A percentile compares a stretch with the other conserved stretches of the same genome.
These are phyloP conservation scores for Macadamia tetraphylla DNA, from an alignment of 164 flowering plant species.

Conservation along the genomic window DNA sequence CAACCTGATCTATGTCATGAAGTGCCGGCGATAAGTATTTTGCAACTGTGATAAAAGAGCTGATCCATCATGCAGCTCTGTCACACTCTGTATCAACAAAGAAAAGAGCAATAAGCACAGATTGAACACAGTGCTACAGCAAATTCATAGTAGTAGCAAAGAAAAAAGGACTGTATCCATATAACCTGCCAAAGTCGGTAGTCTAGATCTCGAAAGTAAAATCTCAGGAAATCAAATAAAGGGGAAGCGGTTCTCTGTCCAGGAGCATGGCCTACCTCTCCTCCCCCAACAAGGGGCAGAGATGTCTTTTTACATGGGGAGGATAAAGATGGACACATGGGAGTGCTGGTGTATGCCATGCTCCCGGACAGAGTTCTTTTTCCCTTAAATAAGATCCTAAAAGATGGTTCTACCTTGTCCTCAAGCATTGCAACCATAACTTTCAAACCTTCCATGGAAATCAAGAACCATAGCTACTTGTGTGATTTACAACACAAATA, in stretches of 20 bases:
- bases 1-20: conserved; percentile 92
- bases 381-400: not conserved
- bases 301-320: too few species aligned
- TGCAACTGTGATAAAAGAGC: conserved; percentile 88
- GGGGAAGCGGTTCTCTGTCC: too few species aligned
- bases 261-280: too few species aligned
- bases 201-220: not conserved
- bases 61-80: conserved; percentile 91
- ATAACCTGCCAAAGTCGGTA: not conserved
- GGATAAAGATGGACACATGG: too few species aligned
- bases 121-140: not conserved
- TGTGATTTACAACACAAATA: too few species aligned
- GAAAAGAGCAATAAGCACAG: not conserved
- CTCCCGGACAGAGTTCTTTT: too few species aligned
- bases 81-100: conserved; percentile 64
- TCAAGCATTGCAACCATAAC: not conserved
- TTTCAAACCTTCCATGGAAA: too few species aligned
- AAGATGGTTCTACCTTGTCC: not conserved
- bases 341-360: too few species aligned
- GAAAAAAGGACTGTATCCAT: not conserved
- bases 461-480: too few species aligned
- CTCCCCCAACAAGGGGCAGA: too few species aligned
- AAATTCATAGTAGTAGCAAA: not conserved
- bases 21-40: conserved; percentile 87
- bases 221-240: not conserved